Evolutionary conservation across 257 asterid species (phyloP).

Genomic region (Paraleonurus japonicus): DNA sequence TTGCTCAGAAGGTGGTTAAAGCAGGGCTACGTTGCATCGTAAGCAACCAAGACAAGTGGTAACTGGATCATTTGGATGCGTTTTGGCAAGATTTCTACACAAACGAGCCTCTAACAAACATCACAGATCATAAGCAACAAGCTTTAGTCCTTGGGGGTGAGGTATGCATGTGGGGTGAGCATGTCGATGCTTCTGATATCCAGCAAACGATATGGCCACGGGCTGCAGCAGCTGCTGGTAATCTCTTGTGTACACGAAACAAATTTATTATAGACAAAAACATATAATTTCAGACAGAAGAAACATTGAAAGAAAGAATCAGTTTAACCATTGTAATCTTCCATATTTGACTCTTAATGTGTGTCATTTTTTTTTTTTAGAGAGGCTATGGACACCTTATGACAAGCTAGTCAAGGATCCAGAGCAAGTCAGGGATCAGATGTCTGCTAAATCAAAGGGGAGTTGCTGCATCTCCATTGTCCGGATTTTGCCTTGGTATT

Average conservation of each 20-base stretch:
- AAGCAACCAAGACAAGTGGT: conserved; percentile 95
- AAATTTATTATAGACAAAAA: neutral
- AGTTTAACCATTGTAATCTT: neutral
- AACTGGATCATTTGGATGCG: conserved; percentile 78
- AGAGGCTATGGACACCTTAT: too few relatives aligned
- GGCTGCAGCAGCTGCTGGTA: conserved; percentile 99
- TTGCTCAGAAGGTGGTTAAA: conserved; percentile 66
- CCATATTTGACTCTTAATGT: too few relatives aligned
- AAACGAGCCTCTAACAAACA: conserved; percentile 82
- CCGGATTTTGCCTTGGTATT: too few relatives aligned
- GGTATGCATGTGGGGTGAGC: conserved; percentile 90
- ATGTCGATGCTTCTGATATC: conserved; percentile 71
- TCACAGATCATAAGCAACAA: conserved; percentile 65
- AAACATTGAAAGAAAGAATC: neutral
- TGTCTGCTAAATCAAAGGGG: too few relatives aligned
- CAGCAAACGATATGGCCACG: conserved; percentile 95
- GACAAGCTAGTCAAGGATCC: too few relatives aligned
- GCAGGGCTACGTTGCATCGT: conserved; percentile 86
- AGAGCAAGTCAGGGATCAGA: too few relatives aligned
- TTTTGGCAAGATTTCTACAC: conserved; percentile 76
- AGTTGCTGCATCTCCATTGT: too few relatives aligned
- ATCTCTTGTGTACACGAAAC: neutral
- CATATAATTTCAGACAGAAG: neutral
- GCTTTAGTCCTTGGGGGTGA: conserved; percentile 82
- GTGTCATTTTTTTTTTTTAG: too few relatives aligned